These are phyloP conservation scores for Fraxinus angustifolia DNA, from an alignment of 305 asterid genomes.

Conservation along the genomic window DNA sequence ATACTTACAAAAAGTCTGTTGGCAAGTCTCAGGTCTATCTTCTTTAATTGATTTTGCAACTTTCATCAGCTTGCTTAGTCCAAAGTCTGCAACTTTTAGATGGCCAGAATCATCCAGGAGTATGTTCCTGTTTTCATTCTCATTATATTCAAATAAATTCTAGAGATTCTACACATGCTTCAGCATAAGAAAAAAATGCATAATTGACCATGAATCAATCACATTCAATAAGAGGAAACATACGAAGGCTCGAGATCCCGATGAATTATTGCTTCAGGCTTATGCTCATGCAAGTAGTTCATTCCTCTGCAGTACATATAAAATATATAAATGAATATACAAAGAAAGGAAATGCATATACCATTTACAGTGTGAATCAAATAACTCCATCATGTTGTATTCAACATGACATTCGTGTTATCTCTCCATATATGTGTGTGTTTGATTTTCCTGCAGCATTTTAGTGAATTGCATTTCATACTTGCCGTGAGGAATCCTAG, in stretches of 20 bases:
- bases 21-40: conserved; percentile 44
- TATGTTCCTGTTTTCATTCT: conserved; percentile 59
- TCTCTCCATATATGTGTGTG: background rate
- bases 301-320: conserved; percentile 59
- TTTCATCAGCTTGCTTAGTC: conserved; percentile 69
- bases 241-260: conserved; percentile 92
- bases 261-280: conserved; percentile 84
- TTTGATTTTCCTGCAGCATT: conserved; percentile 5
- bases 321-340: conserved; percentile 15
- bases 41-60: conserved; percentile 63
- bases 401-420: conserved; percentile 4
- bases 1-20: conserved; percentile 65
- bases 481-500: background rate
- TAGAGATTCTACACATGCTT: conserved; percentile 16
- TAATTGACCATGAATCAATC: conserved; percentile 16
- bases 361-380: conserved; percentile 8
- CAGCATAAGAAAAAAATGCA: conserved; percentile 13
- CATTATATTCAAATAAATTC: conserved; percentile 28
- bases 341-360: conserved; percentile 16
- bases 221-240: conserved; percentile 29
- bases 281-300: conserved; percentile 82
- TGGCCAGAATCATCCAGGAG: conserved; percentile 82
- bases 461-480: background rate
- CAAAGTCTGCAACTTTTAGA: conserved; percentile 91
- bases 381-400: background rate